Conservation (phyloP, 768 basidiomycete species). For the Thelephora aurantiotincta region DNA sequence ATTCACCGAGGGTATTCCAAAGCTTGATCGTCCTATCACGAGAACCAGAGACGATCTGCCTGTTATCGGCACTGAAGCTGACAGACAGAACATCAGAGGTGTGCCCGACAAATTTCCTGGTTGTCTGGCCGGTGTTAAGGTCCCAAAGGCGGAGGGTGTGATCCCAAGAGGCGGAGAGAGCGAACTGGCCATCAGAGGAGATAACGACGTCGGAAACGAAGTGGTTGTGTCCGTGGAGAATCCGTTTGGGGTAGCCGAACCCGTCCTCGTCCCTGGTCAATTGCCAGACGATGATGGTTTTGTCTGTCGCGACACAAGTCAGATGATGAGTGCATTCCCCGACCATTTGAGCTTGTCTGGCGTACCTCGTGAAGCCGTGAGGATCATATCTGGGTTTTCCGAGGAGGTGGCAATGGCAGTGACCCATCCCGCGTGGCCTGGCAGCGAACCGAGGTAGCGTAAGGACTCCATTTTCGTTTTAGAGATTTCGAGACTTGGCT, state of each 20-base stretch:
- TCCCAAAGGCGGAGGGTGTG: constrained; percentile 99
- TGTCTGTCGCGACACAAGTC: constrained; percentile 44
- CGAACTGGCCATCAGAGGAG: constrained; percentile 98
- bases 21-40: constrained; percentile 97
- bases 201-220: constrained; percentile 98
- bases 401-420: constrained; percentile 97
- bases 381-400: constrained; percentile 98
- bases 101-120: constrained; percentile 96
- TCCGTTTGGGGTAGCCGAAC: constrained; percentile 94
- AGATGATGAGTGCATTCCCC: constrained; percentile 7
- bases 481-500: too few species aligned
- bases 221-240: constrained; percentile 98
- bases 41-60: constrained; percentile 97
- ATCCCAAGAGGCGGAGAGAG: constrained; percentile 98
- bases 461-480: constrained; percentile 39
- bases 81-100: constrained; percentile 96
- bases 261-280: constrained; percentile 84
- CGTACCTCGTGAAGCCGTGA: constrained; percentile 93
- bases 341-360: constrained; percentile 11
- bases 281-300: constrained; percentile 99
- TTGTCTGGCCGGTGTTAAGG: constrained; percentile 92
- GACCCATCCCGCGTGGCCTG: constrained; percentile 95
- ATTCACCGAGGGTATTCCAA: constrained; percentile 99
- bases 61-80: constrained; percentile 99
- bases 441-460: constrained; percentile 82